A percentile compares a stretch with the other conserved stretches of the same genome.
Evolutionary conservation across 345 rosid species (phyloP).

Genomic region (Brassica carinata): DNA sequence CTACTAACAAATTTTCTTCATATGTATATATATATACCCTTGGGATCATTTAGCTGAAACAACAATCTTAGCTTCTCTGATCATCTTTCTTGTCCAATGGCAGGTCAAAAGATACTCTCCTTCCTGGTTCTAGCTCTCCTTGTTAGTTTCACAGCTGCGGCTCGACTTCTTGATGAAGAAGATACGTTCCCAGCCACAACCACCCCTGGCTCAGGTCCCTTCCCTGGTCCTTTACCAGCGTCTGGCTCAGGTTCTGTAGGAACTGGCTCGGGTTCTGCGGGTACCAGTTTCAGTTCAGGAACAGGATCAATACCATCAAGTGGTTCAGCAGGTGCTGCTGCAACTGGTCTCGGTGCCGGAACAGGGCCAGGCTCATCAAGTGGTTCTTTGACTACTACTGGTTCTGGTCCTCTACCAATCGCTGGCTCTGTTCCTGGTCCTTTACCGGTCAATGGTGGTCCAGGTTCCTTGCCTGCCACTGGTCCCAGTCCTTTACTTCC

Average conservation of each 20-base stretch:
- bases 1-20: not conserved
- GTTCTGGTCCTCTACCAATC: slow-evolving; percentile 25
- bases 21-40: slow-evolving; percentile 24
- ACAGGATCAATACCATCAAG: slow-evolving; percentile 26
- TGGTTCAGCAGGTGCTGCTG: slow-evolving; percentile 28
- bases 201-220: slow-evolving; percentile 27
- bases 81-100: slow-evolving; percentile 42
- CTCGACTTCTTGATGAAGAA: slow-evolving; percentile 49
- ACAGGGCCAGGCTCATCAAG: slow-evolving; percentile 25
- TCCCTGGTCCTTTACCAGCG: slow-evolving; percentile 30
- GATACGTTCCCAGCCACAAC: slow-evolving; percentile 35
- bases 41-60: slow-evolving; percentile 13
- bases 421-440: slow-evolving; percentile 37
- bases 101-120: slow-evolving; percentile 28
- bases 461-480: slow-evolving; percentile 25
- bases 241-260: slow-evolving; percentile 15
- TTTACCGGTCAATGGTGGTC: slow-evolving; percentile 32
- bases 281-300: slow-evolving; percentile 27
- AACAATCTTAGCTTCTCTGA: slow-evolving; percentile 23
- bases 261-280: slow-evolving; percentile 21
- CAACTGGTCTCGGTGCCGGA: slow-evolving; percentile 19
- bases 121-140: slow-evolving; percentile 42
- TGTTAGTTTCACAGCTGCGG: slow-evolving; percentile 36
- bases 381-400: slow-evolving; percentile 24
- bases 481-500: slow-evolving; percentile 28